phyloP scores from a whole-genome alignment of 2,329 filamentous ascomycete genomes.

The Stemphylium lycopersici region DNA sequence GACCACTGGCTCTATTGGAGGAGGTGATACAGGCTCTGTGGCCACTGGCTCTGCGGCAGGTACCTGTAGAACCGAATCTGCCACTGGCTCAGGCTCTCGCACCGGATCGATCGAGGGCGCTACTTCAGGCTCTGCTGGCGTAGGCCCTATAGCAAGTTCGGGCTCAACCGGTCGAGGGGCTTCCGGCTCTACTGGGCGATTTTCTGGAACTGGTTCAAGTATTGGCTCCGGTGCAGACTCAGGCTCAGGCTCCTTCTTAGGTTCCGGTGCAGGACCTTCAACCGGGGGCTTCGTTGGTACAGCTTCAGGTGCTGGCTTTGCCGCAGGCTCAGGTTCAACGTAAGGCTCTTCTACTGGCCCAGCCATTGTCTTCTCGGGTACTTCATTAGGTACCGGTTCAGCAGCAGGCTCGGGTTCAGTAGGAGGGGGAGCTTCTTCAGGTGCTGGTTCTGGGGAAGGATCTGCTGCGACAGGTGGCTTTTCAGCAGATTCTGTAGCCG shows the following conservation, averaged over 20 bases:
- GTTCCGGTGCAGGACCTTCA: background rate
- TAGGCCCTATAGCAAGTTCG: background rate
- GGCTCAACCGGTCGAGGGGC: background rate
- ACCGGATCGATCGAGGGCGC: background rate
- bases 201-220: constrained; percentile 3
- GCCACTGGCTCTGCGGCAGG: constrained; percentile 4
- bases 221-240: background rate
- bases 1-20: background rate
- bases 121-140: background rate
- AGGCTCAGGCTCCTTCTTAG: background rate
- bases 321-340: too few relatives aligned
- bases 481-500: too few relatives aligned
- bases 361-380: background rate
- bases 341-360: too few relatives aligned
- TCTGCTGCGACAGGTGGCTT: too few relatives aligned
- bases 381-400: background rate
- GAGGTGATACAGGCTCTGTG: constrained; percentile 1
- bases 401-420: background rate
- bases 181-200: background rate
- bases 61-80: constrained; percentile 3
- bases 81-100: background rate
- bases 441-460: too few relatives aligned
- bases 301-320: background rate
- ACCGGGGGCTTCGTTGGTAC: background rate
- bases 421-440: too few relatives aligned